A percentile compares a stretch with the other conserved stretches of the same genome.
phyloP scores from a whole-genome alignment of 2,329 filamentous ascomycete species.

The Xylariaceae sp. region DNA sequence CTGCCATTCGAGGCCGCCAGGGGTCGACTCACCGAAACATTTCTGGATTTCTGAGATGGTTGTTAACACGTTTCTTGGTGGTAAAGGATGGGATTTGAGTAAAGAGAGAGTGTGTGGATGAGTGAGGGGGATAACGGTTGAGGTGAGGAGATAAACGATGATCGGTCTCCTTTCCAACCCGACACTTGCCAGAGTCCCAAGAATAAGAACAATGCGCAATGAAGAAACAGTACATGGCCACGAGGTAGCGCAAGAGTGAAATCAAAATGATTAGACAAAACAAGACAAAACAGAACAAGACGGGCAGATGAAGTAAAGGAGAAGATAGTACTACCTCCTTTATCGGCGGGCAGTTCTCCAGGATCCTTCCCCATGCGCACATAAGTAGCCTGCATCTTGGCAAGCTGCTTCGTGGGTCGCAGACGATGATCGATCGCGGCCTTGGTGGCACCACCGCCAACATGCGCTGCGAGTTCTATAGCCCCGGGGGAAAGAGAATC shows the following conservation, averaged over 20 bases:
- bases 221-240: background rate
- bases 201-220: background rate
- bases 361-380: slow-evolving; percentile 32
- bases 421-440: slow-evolving; percentile 37
- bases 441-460: slow-evolving; percentile 33
- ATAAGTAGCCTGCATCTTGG: slow-evolving; percentile 32
- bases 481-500: background rate
- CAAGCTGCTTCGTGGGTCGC: slow-evolving; percentile 36
- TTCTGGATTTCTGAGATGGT: slow-evolving; percentile 48
- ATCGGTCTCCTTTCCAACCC: background rate
- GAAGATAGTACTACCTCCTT: slow-evolving; percentile 34
- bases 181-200: background rate
- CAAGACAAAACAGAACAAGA: slow-evolving; percentile 4
- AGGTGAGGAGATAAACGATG: too few relatives aligned
- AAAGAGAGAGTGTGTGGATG: background rate
- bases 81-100: background rate
- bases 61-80: slow-evolving; percentile 2
- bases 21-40: slow-evolving; percentile 55
- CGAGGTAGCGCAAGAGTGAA: background rate
- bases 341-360: slow-evolving; percentile 30
- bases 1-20: slow-evolving; percentile 55
- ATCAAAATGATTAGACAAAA: background rate
- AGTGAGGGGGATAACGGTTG: too few relatives aligned
- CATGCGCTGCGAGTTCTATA: slow-evolving; percentile 23
- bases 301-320: background rate